Evolutionary conservation across 192 early-diverging fungal species (phyloP).

Genomic region (Umbelopsis sp.): DNA sequence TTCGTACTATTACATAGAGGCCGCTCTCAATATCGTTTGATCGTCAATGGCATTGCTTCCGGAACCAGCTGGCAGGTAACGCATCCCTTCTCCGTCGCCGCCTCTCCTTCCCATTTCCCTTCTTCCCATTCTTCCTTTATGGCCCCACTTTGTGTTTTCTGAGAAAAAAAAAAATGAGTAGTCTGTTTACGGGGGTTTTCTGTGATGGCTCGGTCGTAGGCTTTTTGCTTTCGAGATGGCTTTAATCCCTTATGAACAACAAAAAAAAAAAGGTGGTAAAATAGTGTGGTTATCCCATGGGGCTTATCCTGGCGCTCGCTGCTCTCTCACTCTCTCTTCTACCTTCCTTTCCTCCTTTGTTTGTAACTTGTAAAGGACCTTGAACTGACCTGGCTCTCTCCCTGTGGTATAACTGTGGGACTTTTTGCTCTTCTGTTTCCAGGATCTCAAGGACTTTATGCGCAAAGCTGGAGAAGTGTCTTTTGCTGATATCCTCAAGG

Average conservation of each 20-base stretch:
- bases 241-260: background rate
- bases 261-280: background rate
- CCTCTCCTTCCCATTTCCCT: slow-evolving; percentile 25
- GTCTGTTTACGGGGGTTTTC: background rate
- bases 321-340: slow-evolving; percentile 25
- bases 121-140: slow-evolving; percentile 21
- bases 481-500: slow-evolving; percentile 89
- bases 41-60: slow-evolving; percentile 82
- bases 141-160: slow-evolving; percentile 14
- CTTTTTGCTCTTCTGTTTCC: slow-evolving; percentile 35
- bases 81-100: slow-evolving; percentile 42
- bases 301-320: background rate
- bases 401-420: slow-evolving; percentile 12
- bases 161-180: slow-evolving; percentile 16
- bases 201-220: background rate
- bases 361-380: slow-evolving; percentile 4
- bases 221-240: background rate
- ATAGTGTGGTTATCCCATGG: background rate
- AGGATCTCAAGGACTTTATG: slow-evolving; percentile 97
- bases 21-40: slow-evolving; percentile 66
- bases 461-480: slow-evolving; percentile 93
- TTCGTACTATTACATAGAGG: background rate
- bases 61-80: slow-evolving; percentile 85
- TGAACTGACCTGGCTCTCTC: slow-evolving; percentile 19
- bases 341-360: slow-evolving; percentile 16